Base-by-base conservation (phyloP, 2,329 filamentous ascomycete genomes). In the Sarocladium oryzae region DNA sequence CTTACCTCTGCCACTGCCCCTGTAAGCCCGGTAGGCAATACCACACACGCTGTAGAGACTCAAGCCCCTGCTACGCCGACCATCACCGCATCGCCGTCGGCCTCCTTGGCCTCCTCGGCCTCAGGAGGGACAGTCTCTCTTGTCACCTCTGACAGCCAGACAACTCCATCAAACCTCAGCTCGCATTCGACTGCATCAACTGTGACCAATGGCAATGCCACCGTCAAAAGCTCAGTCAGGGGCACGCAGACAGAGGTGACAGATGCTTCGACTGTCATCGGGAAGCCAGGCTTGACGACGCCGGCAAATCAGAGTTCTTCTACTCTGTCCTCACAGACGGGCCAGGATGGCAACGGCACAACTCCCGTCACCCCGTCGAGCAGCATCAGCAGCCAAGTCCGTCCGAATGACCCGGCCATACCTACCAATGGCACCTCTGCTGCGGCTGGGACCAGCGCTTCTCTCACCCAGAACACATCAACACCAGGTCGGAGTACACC, bases 1-100 rank as follows among this genome's bases (percentile, higher is more conserved):
- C 20, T 62, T 15, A 57, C 57, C 11, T 13, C 28, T 13, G 43
- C 7, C 9, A 28, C 43, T 4, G 43, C 4, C 5, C 20, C 43
- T 5, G 26, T 16, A 21, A 48, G 7, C 15, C 43, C 24, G 4
- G 26, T 16, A 32, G 43, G 43, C 16, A 48, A 48, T 21, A 11
- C 3, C 16, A 48, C 43, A 9, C n/a, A 18, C 7, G 10, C 4
- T 26, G 18, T 26, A 13, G 16, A 32, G 5, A 48, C 16, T 33
- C 43, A 32, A 20, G 40, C 23, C 4, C 23, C 40, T 28, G 23
- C 21, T 8, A 45, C 40, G 5, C 15, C 16, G 8, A n/a, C 16
- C 37, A n/a, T 7, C 7, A 8, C 37, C 16, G 16, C 37, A 6
- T 5, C 13, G 28, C 13, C 28, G 28, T 32, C 28, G 7, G 28